These are phyloP conservation scores for Hymenoscyphus salicellus DNA, from an alignment of 2,329 filamentous ascomycete genomes.

Conservation along the genomic window DNA sequence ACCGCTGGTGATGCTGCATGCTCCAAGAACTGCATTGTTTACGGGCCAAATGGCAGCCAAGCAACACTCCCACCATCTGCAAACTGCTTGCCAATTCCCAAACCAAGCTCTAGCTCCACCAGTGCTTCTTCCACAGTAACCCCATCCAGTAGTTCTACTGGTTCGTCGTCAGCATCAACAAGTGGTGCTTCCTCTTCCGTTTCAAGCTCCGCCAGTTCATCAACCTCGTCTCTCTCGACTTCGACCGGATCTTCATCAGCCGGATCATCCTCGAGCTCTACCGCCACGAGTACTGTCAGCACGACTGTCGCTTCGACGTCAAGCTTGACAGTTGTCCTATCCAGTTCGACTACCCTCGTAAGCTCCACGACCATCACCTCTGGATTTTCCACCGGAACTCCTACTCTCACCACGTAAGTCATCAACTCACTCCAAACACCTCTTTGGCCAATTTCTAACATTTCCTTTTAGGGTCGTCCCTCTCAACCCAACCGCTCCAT, in stretches of 20 bases:
- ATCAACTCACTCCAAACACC: neutral
- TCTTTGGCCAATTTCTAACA: neutral
- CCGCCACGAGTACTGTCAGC: neutral
- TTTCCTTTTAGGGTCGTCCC: neutral
- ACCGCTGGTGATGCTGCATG: conserved; percentile 47
- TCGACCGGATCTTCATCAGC: neutral
- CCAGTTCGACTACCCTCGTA: conserved; percentile 9
- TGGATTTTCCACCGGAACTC: neutral
- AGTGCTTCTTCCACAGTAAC: conserved; percentile 22
- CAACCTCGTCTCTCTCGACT: conserved; percentile 8
- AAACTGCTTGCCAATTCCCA: conserved; percentile 20
- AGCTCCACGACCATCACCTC: neutral
- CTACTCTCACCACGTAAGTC: neutral
- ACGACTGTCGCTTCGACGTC: neutral
- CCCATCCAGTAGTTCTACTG: neutral
- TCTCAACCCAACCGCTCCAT: conserved; percentile 15
- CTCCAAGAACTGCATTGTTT: conserved; percentile 49
- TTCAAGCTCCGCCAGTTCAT: conserved; percentile 14
- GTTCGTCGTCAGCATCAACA: conserved; percentile 6
- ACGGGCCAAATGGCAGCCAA: conserved; percentile 37
- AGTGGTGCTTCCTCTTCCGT: conserved; percentile 18
- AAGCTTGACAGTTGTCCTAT: neutral
- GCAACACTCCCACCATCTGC: conserved; percentile 39
- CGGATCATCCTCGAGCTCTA: neutral
- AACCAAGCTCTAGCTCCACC: conserved; percentile 30